phyloP scores from a whole-genome alignment of 495 filamentous ascomycete species.

The Penicillium subrubescens region DNA sequence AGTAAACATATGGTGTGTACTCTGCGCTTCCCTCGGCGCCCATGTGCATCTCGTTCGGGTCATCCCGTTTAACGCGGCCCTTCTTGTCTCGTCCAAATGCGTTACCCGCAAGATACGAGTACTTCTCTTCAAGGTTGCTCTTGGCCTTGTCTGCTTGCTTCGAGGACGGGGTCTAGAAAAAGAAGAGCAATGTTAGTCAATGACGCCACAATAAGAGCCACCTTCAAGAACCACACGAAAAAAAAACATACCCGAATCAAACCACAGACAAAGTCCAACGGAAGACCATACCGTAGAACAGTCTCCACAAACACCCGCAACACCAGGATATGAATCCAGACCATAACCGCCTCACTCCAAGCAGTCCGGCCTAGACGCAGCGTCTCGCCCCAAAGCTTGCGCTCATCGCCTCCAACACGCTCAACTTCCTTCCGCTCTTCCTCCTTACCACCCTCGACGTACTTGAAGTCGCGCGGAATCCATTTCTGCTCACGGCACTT shows the following conservation, averaged over 20 bases:
- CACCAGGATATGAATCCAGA: conserved; percentile 88
- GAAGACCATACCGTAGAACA: conserved; percentile 89
- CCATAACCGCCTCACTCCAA: conserved; percentile 93
- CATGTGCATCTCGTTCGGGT: conserved; percentile 81
- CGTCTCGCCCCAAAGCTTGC: conserved; percentile 89
- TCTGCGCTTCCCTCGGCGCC: conserved; percentile 72
- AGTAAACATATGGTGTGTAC: conserved; percentile 96
- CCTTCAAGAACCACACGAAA: not conserved
- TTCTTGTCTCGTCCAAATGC: conserved; percentile 94
- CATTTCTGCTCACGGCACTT: conserved; percentile 89
- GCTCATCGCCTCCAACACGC: conserved; percentile 74
- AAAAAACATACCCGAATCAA: conserved; percentile 71
- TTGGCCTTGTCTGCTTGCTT: conserved; percentile 85
- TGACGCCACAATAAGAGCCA: not conserved
- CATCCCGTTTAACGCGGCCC: conserved; percentile 85
- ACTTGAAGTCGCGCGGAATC: conserved; percentile 92
- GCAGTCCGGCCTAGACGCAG: conserved; percentile 80
- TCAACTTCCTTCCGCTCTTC: conserved; percentile 85
- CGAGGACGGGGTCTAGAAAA: conserved; percentile 65
- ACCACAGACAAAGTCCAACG: conserved; percentile 81
- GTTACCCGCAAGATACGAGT: conserved; percentile 92
- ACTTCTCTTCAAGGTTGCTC: conserved; percentile 75
- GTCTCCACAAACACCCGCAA: conserved; percentile 96
- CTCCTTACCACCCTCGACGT: conserved; percentile 84
- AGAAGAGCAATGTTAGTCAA: conserved; percentile 4